Base-by-base conservation (phyloP, 495 filamentous ascomycete species). In the Talaromyces ruber region DNA sequence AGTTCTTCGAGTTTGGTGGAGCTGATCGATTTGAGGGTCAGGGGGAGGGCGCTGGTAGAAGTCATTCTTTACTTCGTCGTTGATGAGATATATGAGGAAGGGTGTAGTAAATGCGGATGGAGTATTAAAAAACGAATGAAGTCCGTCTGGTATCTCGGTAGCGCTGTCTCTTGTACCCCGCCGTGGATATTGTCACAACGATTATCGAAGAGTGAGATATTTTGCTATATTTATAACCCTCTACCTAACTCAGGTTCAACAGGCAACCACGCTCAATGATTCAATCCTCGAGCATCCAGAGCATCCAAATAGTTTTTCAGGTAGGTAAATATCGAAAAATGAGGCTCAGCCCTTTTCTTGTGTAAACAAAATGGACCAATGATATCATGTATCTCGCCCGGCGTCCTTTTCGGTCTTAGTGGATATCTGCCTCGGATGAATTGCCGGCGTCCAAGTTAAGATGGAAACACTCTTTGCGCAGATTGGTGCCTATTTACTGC, bases 1-100 rank as follows among this genome's bases (percentile, higher is more conserved):
- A 88, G 76, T 61, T 86, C 84, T 21, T 71, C 75, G 56, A 88
- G 80, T 66, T 89, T 89, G 51, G 83, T 86, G 29, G 73, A 73
- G 22, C 86, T 89, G 71, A 89, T 87, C 9, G 83, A 82, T 63
- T 83, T 81, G 18, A 89, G 76, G 16, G 85, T 86, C 66, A 85
- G 78, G 7, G 86, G 86, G 62, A 87, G 74, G 61, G 73, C 73
- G 26, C 66, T 52, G 47, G 61, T 63, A 30, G 71, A 72, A 50
- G 72, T 39, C 72, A 75, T 78, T 7, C n/a, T 45, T 39, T 9
- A 58, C 0, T n/a, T 56, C 18, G 6, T n/a, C n/a, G 3, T 25
- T 32, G 3, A 28, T 30, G 29, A 7, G 1, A 4, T 3, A 30
- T 30, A 30, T 30, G 29, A 7, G 2, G 2, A 30, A 30, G 29